These are phyloP conservation scores for Phytopythium boreale DNA, from an alignment of 352 stramenopile species.

Conservation along the genomic window DNA sequence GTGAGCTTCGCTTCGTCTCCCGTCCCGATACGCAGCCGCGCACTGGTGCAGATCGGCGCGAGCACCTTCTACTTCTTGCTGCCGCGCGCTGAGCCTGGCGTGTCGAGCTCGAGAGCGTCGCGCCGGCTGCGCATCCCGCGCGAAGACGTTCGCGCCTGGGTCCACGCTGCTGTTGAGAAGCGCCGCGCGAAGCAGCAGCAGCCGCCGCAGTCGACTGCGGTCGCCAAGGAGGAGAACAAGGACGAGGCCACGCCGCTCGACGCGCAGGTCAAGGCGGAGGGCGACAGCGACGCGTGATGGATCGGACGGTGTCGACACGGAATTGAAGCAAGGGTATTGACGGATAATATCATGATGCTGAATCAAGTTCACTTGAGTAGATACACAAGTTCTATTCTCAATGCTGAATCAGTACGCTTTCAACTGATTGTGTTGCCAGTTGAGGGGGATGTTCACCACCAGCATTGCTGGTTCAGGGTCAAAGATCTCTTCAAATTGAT, in stretches of 20 bases:
- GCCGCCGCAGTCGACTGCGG: background rate
- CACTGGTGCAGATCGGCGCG: slow-evolving; percentile 66
- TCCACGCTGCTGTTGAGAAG: slow-evolving; percentile 24
- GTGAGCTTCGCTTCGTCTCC: slow-evolving; percentile 49
- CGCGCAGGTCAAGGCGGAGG: no score
- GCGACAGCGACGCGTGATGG: no score
- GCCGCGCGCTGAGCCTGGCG: slow-evolving; percentile 14
- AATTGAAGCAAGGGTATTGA: background rate
- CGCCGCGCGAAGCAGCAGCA: slow-evolving; percentile 7
- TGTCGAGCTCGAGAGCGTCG: background rate
- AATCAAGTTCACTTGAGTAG: no score
- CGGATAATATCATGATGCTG: background rate
- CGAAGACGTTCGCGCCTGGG: slow-evolving; percentile 29
- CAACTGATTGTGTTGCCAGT: no score
- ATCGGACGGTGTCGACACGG: no score
- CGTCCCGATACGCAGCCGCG: slow-evolving; percentile 40
- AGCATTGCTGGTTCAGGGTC: no score
- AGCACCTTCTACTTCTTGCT: slow-evolving; percentile 76
- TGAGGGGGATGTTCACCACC: no score
- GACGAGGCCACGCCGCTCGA: no score
- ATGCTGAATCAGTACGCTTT: no score
- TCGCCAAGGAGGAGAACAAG: background rate
- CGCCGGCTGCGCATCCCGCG: slow-evolving; percentile 13
- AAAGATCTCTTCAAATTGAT: background rate
- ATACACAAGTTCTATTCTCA: no score